Evolutionary conservation across 2,329 filamentous ascomycete species (phyloP), one percentile per base, ranked within the genome.

Genomic region (Ophiostoma quercus): DNA sequence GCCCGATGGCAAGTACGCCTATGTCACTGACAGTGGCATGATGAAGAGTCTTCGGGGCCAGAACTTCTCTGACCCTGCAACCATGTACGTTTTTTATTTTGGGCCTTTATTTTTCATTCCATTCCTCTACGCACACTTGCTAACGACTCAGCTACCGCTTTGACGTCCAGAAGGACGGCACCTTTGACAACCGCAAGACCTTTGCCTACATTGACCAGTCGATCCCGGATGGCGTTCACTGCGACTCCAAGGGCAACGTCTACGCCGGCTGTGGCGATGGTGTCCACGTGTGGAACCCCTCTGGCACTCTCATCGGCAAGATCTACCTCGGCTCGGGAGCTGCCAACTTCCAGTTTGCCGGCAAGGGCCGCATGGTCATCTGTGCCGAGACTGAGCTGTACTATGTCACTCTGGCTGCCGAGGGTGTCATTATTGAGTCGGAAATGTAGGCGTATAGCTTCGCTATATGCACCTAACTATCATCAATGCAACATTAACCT

Each of bases 141-240:
- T 32, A 63, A 68, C 34, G 22, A 22, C 4, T 14, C 22, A 84
- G 82, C 43, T 84, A 84, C 71, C 81, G 81, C 4, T 85, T 77
- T 66, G 78, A 82, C 7, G 82, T 84, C 2, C 73, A 76, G 12
- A 70, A 78, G 0, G 82, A 84, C 66, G 83, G 83, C 34, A 83
- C 82, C 0, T 82, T 78, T 68, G 78, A 79, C 3, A 82, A 84
- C 74, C 79, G 82, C 68, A 81, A 82, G 70, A 80, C 83, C 0
- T 90, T 90, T 74, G 86, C 88, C 0, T 88, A 83, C 71, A 79
- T 80, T 2, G 80, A 84, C 66, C 75, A 80, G 1, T 84, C 85
- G 1, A 78, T 87, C 1, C 86, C 88, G 0, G 88, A 90, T 72
- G 88, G 88, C 29, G 83, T 87, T 60, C 84, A 87, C 71, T 81